A percentile compares a stretch with the other conserved stretches of the same genome.
Conservation (phyloP, 495 filamentous ascomycete genomes). For the Tuber brumale region DNA sequence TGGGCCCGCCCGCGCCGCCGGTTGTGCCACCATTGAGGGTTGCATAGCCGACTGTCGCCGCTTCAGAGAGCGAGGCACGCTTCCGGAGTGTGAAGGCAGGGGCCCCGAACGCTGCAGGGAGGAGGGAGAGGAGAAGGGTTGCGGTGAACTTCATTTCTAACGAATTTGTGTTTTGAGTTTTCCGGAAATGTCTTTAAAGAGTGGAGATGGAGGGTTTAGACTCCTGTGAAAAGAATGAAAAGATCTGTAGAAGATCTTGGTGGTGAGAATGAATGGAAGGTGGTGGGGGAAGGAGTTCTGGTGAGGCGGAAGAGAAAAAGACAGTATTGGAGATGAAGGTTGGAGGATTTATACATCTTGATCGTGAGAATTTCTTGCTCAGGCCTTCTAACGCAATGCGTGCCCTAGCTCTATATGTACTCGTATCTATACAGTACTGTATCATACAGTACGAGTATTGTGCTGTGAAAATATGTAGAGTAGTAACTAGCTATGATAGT, state of each 20-base stretch:
- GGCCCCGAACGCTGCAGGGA: constrained; percentile 7
- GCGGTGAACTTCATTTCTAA: not conserved
- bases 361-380: not conserved
- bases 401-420: not conserved
- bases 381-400: not conserved
- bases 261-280: not conserved
- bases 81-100: constrained; percentile 19
- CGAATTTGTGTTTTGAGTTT: not conserved
- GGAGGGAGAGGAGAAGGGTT: not conserved
- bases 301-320: not conserved
- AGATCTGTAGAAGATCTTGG: not conserved
- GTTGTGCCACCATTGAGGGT: constrained; percentile 46
- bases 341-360: not conserved
- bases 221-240: not conserved
- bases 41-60: constrained; percentile 43
- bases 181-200: not conserved
- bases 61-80: constrained; percentile 42
- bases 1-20: constrained; percentile 52
- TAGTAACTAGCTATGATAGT: not conserved
- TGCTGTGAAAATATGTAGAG: not conserved
- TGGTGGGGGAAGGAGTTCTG: not conserved
- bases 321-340: not conserved
- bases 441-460: not conserved
- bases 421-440: not conserved
- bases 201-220: not conserved